These are phyloP conservation scores for Cicer yamashitae DNA, from an alignment of 306 rosid genomes.

Conservation along the genomic window DNA sequence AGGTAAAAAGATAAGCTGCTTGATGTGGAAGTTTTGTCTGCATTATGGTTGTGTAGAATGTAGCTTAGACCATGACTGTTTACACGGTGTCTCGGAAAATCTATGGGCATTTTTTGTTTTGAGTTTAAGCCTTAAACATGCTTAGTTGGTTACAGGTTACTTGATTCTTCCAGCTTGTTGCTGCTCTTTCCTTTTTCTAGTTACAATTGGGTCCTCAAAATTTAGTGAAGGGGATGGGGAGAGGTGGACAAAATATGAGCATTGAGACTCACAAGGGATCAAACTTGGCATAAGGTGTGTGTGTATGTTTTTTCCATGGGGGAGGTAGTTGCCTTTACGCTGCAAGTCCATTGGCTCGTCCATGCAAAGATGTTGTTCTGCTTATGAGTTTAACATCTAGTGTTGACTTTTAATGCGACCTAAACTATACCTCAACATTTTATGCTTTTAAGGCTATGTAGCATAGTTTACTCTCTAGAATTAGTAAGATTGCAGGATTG, in stretches of 20 bases:
- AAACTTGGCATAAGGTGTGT: not conserved
- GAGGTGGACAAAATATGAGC: slow-evolving; percentile 22
- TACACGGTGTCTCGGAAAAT: slow-evolving; percentile 34
- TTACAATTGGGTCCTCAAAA: not conserved
- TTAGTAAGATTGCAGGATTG: slow-evolving; percentile 32
- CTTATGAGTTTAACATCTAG: slow-evolving; percentile 38
- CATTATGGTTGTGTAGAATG: slow-evolving; percentile 23
- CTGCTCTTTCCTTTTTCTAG: slow-evolving; percentile 10
- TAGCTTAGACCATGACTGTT: slow-evolving; percentile 33
- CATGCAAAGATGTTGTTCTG: slow-evolving; percentile 10
- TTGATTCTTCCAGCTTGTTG: slow-evolving; percentile 32
- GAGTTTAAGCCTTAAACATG: slow-evolving; percentile 33
- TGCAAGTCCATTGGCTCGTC: slow-evolving; percentile 17
- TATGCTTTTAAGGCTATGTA: not conserved
- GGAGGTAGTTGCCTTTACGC: slow-evolving; percentile 30
- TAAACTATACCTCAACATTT: slow-evolving; percentile 11
- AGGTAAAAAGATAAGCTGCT: slow-evolving; percentile 58
- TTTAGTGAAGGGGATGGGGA: slow-evolving; percentile 28
- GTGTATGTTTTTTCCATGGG: not conserved
- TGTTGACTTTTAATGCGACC: slow-evolving; percentile 36
- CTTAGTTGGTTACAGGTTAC: not conserved
- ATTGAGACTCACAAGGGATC: slow-evolving; percentile 2
- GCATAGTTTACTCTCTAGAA: slow-evolving; percentile 30
- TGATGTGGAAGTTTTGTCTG: slow-evolving; percentile 23
- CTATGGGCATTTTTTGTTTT: slow-evolving; percentile 33